Evolutionary conservation across 306 rosid species (phyloP), one percentile per base, ranked within the genome.

Genomic region (Delonix regia): DNA sequence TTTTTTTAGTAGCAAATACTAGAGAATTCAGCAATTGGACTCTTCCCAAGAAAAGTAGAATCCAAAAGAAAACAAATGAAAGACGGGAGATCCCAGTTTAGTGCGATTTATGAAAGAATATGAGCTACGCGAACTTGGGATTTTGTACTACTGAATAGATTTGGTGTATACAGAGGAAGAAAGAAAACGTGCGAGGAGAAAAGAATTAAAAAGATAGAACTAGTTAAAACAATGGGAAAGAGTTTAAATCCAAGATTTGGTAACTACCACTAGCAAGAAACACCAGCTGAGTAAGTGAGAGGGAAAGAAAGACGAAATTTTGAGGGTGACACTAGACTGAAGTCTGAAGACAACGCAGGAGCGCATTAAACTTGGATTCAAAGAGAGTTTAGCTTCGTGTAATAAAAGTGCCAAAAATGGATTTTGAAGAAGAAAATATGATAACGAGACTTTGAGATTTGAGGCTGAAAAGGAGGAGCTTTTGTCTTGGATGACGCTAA

Each of bases 361-460:
- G 68, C 38, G 47, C 70, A 70, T 74, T 62, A 87, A 73, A 84
- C 96, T 89, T 93, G 53, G 87, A 89, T 85, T 89, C 81, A 81
- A 91, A 91, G 94, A 84, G 87, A 89, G 85, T 86, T 89, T 84
- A 78, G 81, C 71, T n/a, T 36, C 39, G 19, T 36, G 69, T 42
- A 76, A 80, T 63, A 25, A 72, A 82, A 39, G 74, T 60, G 75
- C 73, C 78, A 69, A 79, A 45, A 76, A 34, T 68, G 79, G 28
- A 61, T 59, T 60, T 76, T 80, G 71, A 80, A 65, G 25, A 47
- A 25, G 63, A 21, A 34, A 84, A 48, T 49, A 11, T 45, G 59
- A 69, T 49, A 71, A 69, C 41, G 42, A 27, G 27, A 41, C 67
- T n/a, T 64, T 24, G 24, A 10, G 9, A 19, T 64, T 5, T n/a